Percentiles rank a stretch among this genome's conserved stretches.
These are phyloP conservation scores for Mesembryanthemum crystallinum DNA, from an alignment of 148 eudicot species.

Conservation along the genomic window DNA sequence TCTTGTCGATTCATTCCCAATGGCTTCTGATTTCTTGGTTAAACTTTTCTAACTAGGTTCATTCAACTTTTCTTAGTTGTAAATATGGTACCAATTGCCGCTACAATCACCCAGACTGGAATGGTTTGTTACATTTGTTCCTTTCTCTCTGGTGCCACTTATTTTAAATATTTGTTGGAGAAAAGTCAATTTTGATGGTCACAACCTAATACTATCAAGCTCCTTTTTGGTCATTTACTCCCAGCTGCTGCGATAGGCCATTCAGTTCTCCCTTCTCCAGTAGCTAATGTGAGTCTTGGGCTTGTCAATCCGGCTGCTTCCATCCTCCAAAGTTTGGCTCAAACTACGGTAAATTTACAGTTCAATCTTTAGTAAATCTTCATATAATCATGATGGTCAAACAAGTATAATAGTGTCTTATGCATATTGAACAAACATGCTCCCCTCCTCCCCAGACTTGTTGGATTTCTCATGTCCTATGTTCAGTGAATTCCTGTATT, in stretches of 20 bases:
- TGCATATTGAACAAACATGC: neutral
- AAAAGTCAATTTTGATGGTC: neutral
- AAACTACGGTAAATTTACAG: constrained; percentile 49
- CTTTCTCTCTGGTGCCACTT: neutral
- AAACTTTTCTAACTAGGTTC: neutral
- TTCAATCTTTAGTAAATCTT: neutral
- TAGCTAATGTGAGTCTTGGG: constrained; percentile 40
- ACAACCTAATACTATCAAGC: constrained; percentile 5
- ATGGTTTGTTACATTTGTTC: constrained; percentile 40
- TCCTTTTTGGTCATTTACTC: constrained; percentile 37
- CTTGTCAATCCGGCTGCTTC: constrained; percentile 64
- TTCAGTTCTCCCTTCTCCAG: constrained; percentile 49
- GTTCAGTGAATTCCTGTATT: no score
- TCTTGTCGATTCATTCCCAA: neutral
- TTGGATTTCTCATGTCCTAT: neutral
- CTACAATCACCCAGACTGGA: constrained; percentile 87
- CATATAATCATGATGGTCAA: neutral
- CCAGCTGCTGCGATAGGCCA: constrained; percentile 43
- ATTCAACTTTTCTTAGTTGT: constrained; percentile 48
- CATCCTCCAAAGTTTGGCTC: constrained; percentile 54
- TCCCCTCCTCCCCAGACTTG: neutral
- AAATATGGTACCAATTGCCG: constrained; percentile 91
- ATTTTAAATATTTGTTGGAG: neutral
- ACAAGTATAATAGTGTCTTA: neutral
- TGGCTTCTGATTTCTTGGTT: neutral